These are phyloP conservation scores for Annulohypoxylon maeteangense DNA, from an alignment of 495 filamentous ascomycete genomes.

Conservation along the genomic window DNA sequence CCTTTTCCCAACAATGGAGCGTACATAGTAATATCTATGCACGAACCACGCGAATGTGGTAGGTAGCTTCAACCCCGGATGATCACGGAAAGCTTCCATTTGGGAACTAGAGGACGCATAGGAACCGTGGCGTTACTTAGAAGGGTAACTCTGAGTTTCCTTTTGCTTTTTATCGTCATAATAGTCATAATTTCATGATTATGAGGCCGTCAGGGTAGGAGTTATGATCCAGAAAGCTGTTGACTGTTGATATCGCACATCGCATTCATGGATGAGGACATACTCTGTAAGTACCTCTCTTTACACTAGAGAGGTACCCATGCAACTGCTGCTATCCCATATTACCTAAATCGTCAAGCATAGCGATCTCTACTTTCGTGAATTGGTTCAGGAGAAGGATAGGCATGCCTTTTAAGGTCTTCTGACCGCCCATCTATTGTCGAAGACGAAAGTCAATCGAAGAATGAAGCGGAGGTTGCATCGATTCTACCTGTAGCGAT, in stretches of 20 bases:
- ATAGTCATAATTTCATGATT: background rate
- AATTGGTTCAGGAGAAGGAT: conserved; percentile 17
- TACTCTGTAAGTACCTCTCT: background rate
- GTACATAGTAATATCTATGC: conserved; percentile 32
- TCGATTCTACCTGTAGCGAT: conserved; percentile 15
- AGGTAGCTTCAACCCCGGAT: conserved; percentile 28
- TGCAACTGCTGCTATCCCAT: too few relatives aligned
- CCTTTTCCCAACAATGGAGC: conserved; percentile 29
- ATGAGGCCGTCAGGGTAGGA: background rate
- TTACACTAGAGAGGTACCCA: background rate
- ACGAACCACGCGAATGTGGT: conserved; percentile 23
- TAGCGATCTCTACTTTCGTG: background rate
- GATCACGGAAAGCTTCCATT: conserved; percentile 12
- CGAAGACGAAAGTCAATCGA: conserved; percentile 18
- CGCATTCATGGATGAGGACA: background rate
- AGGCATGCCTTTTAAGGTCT: conserved; percentile 1
- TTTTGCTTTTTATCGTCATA: background rate
- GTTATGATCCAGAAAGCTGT: background rate
- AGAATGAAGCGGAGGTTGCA: conserved; percentile 29
- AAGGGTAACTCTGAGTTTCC: conserved; percentile 9
- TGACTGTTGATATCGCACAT: background rate
- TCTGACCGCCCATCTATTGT: conserved; percentile 27
- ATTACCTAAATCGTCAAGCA: background rate
- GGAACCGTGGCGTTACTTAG: conserved; percentile 12
- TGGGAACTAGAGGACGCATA: conserved; percentile 5